Conservation (phyloP, 2,329 filamentous ascomycete species). For the Immersiporthe knoxdaviesiana region DNA sequence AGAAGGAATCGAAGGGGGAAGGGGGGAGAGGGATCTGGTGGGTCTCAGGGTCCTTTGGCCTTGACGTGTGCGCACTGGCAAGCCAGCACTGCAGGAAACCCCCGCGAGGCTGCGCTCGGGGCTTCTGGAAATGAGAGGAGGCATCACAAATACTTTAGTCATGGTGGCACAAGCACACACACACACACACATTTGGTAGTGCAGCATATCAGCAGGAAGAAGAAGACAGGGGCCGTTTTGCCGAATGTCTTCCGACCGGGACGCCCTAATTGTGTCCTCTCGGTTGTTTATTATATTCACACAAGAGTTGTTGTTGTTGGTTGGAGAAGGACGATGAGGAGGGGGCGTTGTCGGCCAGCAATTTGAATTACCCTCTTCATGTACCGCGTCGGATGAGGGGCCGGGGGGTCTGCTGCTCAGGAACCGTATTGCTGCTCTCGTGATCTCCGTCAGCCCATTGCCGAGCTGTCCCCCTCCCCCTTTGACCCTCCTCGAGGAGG, state of each 20-base stretch:
- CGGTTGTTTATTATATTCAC: neutral
- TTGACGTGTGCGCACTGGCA: neutral
- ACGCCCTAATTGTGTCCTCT: neutral
- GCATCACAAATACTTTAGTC: neutral
- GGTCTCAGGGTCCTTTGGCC: conserved; percentile 4
- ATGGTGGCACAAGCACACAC: neutral
- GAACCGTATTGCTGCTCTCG: neutral
- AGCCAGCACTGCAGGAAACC: neutral
- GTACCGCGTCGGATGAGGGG: too few relatives aligned
- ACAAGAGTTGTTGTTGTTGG: neutral
- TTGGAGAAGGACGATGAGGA: neutral
- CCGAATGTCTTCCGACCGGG: neutral
- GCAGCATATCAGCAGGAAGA: neutral
- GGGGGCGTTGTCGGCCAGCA: neutral
- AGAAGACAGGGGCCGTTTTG: neutral
- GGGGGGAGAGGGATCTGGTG: neutral
- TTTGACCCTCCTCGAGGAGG: neutral
- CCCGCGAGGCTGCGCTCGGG: conserved; percentile 15
- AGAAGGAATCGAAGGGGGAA: neutral
- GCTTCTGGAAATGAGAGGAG: neutral
- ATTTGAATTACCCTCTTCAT: neutral
- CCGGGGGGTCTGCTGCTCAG: neutral
- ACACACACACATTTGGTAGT: neutral
- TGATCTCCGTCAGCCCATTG: neutral
- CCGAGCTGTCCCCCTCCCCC: neutral